These are phyloP conservation scores for Ciborinia camelliae DNA, from an alignment of 2,329 filamentous ascomycete species.

Conservation along the genomic window DNA sequence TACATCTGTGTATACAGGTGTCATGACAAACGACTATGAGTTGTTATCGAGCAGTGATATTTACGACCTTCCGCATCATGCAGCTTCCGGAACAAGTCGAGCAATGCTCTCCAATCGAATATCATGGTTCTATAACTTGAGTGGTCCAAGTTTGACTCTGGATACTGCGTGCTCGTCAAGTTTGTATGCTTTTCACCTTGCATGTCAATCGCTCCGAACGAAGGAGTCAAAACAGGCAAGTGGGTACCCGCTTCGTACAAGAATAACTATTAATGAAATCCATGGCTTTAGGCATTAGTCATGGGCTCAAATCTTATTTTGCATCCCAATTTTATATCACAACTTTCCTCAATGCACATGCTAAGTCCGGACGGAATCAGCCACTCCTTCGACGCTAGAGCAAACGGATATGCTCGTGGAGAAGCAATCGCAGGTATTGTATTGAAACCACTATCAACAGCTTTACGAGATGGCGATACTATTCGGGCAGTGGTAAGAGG, in stretches of 20 bases:
- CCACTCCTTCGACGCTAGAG: constrained; percentile 54
- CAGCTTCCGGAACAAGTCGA: constrained; percentile 33
- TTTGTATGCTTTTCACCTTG: constrained; percentile 52
- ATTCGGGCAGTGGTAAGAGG: constrained; percentile 47
- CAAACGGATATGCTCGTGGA: constrained; percentile 61
- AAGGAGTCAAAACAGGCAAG: constrained; percentile 31
- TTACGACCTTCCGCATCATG: background rate
- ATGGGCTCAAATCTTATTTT: background rate
- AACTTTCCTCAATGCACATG: constrained; percentile 46
- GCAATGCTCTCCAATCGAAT: constrained; percentile 52
- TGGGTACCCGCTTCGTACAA: too few relatives aligned
- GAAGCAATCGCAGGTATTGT: constrained; percentile 58
- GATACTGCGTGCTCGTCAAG: constrained; percentile 54
- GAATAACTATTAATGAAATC: too few relatives aligned
- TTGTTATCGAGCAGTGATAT: constrained; percentile 10
- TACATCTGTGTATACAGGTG: constrained; percentile 49
- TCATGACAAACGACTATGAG: constrained; percentile 37
- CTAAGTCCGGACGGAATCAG: constrained; percentile 39
- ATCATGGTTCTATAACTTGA: constrained; percentile 52
- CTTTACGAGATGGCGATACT: constrained; percentile 56
- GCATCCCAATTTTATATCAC: constrained; percentile 43
- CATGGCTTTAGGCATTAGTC: constrained; percentile 41
- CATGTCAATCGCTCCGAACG: constrained; percentile 47
- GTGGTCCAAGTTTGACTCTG: constrained; percentile 50
- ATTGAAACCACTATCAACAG: constrained; percentile 56